Evolutionary conservation across 495 filamentous ascomycete species (phyloP), one percentile per base, ranked within the genome.

Genomic region (Penicillium salamii): DNA sequence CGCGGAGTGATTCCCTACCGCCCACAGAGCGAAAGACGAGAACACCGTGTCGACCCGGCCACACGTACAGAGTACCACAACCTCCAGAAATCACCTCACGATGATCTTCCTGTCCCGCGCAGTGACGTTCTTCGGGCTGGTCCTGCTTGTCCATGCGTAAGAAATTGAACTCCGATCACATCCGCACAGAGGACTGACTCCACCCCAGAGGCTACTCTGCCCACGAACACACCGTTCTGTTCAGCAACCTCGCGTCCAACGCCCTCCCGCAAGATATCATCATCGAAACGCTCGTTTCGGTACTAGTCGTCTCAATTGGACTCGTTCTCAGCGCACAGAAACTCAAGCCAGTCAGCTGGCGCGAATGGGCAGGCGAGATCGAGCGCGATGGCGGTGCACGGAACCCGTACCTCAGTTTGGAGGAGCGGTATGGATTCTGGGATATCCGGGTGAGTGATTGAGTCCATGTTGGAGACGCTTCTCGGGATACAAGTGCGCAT

Each of bases 331-430:
- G 82, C 13, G 82, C 85, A 0, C 81, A 83, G 24, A 79, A 84
- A 38, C 63, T 90, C 57, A 81, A 87, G 66, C 88, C 88, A 1
- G 85, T 92, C 50, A 83, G 82, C 65, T 91, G 87, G 87, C 80
- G 82, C 18, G 83, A 86, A 50, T 95, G 89, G 89, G 88, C 88
- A 20, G 87, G 88, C 39, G 80, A 88, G 68, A 83, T 90, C 51
- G 89, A 95, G 71, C 78, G 77, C 47, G 85, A 91, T 31, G 77
- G 77, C 3, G 75, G 70, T 38, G 71, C 69, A 12, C 53, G 67
- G 42, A 75, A 77, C 45, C 78, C 80, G 37, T 84, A 74, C 52
- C 57, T 66, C 24, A 61, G 66, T 19, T 56, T 84, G 50, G 80
- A 78, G 76, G 85, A 72, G 76, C 76, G 78, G 61, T 74, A 76